Percentiles rank a stretch among this genome's conserved stretches.
These are phyloP conservation scores for Tulasnella sp. DNA, from an alignment of 768 basidiomycete species.

Conservation along the genomic window DNA sequence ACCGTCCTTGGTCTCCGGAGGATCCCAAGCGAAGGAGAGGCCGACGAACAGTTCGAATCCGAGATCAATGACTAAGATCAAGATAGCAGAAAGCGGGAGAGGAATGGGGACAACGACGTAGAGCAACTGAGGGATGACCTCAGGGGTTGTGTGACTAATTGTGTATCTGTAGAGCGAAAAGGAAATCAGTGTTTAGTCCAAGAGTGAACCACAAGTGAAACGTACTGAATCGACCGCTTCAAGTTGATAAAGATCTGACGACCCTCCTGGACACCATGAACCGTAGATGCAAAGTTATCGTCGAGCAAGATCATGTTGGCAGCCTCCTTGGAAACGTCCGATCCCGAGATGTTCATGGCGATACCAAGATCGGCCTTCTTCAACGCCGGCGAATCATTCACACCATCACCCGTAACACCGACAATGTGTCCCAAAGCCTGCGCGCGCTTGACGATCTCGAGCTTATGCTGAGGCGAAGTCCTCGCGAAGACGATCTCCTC, in stretches of 20 bases:
- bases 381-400: constrained; percentile 49
- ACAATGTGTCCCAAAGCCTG: constrained; percentile 63
- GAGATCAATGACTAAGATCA: constrained; percentile 64
- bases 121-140: constrained; percentile 57
- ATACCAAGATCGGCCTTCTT: constrained; percentile 54
- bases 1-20: constrained; percentile 53
- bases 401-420: constrained; percentile 66
- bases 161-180: constrained; percentile 38
- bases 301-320: constrained; percentile 66
- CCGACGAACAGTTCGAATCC: constrained; percentile 60
- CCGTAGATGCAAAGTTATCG: constrained; percentile 63
- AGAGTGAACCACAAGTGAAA: constrained; percentile 33
- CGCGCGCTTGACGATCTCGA: constrained; percentile 64
- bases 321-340: constrained; percentile 64
- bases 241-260: constrained; percentile 50
- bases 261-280: constrained; percentile 27
- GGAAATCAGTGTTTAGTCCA: constrained; percentile 6
- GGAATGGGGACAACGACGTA: constrained; percentile 62
- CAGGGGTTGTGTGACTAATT: constrained; percentile 54
- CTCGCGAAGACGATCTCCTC: constrained; percentile 63
- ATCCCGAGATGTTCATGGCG: constrained; percentile 66
- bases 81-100: constrained; percentile 53
- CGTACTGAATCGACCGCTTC: constrained; percentile 59
- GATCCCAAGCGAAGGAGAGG: constrained; percentile 66
- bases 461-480: constrained; percentile 62